phyloP scores from a whole-genome alignment of 441 rosid genomes.

The Brassica hybrid region DNA sequence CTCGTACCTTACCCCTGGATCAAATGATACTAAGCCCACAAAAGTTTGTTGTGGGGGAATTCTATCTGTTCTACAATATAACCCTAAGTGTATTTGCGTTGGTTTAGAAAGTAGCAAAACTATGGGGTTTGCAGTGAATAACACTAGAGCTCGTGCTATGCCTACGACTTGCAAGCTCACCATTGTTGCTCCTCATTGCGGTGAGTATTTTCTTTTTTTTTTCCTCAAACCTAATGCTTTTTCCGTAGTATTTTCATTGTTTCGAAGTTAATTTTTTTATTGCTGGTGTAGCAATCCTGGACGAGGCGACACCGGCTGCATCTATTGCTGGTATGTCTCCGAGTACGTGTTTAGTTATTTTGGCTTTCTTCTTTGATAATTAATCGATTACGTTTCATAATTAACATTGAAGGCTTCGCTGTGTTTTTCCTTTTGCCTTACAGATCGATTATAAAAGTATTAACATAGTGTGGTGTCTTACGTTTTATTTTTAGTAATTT shows the following conservation, averaged over 20 bases:
- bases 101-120: too few species aligned
- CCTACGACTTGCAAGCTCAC: slow-evolving; percentile 68
- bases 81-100: too few species aligned
- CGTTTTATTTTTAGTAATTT: background rate
- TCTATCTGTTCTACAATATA: too few species aligned
- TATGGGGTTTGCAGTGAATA: too few species aligned
- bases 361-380: background rate
- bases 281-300: background rate
- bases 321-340: too few species aligned
- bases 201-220: slow-evolving; percentile 4
- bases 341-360: slow-evolving; percentile 20
- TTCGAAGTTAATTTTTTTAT: background rate
- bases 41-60: too few species aligned
- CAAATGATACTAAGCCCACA: too few species aligned
- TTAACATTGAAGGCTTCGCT: background rate
- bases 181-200: slow-evolving; percentile 56
- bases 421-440: background rate
- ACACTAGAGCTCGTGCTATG: slow-evolving; percentile 64
- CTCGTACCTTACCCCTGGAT: too few species aligned
- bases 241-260: background rate
- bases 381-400: background rate
- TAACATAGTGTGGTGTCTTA: background rate
- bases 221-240: background rate
- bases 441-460: background rate
- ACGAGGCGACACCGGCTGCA: too few species aligned